Conservation (phyloP, 352 stramenopile genomes). For the Phytopythium boreale region DNA sequence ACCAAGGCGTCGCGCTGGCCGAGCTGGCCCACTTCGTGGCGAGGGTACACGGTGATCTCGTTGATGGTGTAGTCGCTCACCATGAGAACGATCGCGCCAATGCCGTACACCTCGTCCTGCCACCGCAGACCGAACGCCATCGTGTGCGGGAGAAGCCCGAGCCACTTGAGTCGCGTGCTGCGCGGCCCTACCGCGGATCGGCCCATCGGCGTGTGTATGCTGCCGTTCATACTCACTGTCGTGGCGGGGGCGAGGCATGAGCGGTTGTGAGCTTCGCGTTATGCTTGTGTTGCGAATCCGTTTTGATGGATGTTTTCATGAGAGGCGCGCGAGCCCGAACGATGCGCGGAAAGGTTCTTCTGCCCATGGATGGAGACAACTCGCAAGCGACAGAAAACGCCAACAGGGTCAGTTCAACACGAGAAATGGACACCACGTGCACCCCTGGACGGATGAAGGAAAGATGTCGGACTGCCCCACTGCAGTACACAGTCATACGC, state of each 20-base stretch:
- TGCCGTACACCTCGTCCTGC: slow-evolving; percentile 8
- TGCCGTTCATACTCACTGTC: not conserved
- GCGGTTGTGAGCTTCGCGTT: not conserved
- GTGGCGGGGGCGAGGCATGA: not conserved
- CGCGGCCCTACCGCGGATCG: not conserved
- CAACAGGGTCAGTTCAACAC: too few species aligned
- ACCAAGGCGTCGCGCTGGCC: not conserved
- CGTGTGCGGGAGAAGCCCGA: not conserved
- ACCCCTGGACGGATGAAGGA: too few species aligned
- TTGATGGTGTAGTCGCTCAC: slow-evolving; percentile 3
- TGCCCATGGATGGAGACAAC: too few species aligned
- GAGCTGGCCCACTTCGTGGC: not conserved
- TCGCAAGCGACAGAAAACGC: too few species aligned
- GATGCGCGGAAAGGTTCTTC: not conserved
- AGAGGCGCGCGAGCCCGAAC: not conserved
- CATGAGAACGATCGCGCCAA: not conserved
- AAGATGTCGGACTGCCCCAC: too few species aligned
- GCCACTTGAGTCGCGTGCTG: not conserved
- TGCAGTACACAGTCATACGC: too few species aligned
- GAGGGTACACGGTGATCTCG: not conserved
- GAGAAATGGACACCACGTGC: too few species aligned
- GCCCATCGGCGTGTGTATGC: not conserved
- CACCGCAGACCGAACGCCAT: slow-evolving; percentile 1
- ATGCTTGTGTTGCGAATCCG: not conserved
- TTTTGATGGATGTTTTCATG: too few species aligned